Conservation (phyloP, 495 filamentous ascomycete genomes). For the Lichenothelia convexa region DNA sequence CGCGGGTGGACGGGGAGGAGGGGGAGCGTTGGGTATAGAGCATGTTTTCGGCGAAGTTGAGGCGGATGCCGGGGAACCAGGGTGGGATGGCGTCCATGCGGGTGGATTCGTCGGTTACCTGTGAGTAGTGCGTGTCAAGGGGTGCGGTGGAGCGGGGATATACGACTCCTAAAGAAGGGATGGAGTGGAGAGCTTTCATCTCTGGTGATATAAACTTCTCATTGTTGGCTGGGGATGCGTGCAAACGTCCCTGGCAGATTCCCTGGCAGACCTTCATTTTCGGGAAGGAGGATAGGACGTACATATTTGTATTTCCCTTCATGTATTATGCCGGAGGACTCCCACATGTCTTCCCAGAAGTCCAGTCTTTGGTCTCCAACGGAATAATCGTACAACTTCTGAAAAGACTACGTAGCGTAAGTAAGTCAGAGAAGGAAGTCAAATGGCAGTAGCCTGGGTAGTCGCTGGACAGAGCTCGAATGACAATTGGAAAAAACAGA, state of each 20-base stretch:
- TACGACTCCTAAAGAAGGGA: no score
- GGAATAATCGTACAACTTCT: slow-evolving; percentile 47
- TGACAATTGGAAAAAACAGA: no score
- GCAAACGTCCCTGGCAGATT: no score
- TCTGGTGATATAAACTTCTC: no score
- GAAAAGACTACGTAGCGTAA: slow-evolving; percentile 30
- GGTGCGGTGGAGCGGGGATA: no score
- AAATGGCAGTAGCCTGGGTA: background rate
- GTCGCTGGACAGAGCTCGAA: no score
- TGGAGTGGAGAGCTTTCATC: no score
- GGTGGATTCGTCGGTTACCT: slow-evolving; percentile 43
- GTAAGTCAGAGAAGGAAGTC: background rate
- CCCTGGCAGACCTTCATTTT: no score
- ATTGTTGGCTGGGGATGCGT: no score
- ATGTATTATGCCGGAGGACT: slow-evolving; percentile 39
- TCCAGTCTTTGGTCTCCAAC: slow-evolving; percentile 32
- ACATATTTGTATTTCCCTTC: no score
- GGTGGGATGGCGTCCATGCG: slow-evolving; percentile 49
- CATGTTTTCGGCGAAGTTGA: slow-evolving; percentile 50
- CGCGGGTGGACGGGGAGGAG: slow-evolving; percentile 15
- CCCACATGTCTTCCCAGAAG: slow-evolving; percentile 51
- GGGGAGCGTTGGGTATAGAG: slow-evolving; percentile 28
- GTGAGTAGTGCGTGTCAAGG: slow-evolving; percentile 4
- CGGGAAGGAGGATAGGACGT: no score
- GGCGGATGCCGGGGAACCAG: slow-evolving; percentile 46